Base-by-base conservation (phyloP, 2,329 filamentous ascomycete genomes). In the Simplicillium sp. region DNA sequence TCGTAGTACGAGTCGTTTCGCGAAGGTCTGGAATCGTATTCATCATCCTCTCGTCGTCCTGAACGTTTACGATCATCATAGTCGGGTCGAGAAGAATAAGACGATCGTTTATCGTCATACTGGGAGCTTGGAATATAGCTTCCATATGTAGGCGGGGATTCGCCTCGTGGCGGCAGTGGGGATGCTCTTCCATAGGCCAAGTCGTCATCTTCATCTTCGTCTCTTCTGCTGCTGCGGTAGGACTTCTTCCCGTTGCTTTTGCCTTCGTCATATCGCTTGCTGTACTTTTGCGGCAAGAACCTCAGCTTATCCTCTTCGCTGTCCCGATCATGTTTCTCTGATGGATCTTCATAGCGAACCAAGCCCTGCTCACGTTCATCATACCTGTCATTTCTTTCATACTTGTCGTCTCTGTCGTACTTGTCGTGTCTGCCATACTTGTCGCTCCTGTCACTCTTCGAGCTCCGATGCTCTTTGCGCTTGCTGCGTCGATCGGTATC, bases 271-370 rank as follows among this genome's bases (percentile, higher is more conserved):
- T 54, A 52, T 34, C 59, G 54, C 39, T 59, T 57, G 49, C 61
- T 62, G 47, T 74, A 73, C 49, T 71, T 73, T 45, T 65, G 61
- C 1, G 70, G 70, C 31, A 73, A 54, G 47, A 62, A 69, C 42
- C 65, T 63, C 36, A 71, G 52, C 48, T 57, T 62, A 38, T 66
- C 58, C 9, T 64, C 59, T 14, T 56, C 56, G 34, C 51, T 44
- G 38, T 43, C 48, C 31, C 37, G 32, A 25, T 44, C 48, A 20
- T 50, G 45, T 29, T 48, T 49, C 42, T 50, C 51, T 33, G 31
- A 13, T 13, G 31, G 31, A 7, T 33, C 15, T 11, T 33, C 15
- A n/a, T n/a, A 13, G 12, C 13, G 31, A 33, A 33, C 31, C 31
- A 33, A 11, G 15, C 13, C 31, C 12, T 33, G 31, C 7, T 15